Evolutionary conservation across 164 flowering plant species (phyloP), one percentile per base, ranked within the genome.

Genomic region (Dillenia turbinata): DNA sequence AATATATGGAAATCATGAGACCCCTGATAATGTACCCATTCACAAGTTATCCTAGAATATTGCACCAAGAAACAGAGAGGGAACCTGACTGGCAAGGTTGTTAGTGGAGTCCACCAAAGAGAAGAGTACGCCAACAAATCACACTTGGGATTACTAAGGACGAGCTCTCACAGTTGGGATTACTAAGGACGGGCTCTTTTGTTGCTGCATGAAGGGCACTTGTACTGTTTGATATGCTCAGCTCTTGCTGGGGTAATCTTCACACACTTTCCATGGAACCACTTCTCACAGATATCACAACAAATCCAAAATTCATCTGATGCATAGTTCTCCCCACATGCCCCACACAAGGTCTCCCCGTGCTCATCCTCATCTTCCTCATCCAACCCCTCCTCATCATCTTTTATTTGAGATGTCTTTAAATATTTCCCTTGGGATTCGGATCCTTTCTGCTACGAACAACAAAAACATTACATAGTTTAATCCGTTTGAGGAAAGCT

Each of bases 261-360:
- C 66, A 89, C 96, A 61, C 96, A 89, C 78, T 84, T 87, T 3
- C 91, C 92, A 75, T 89, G 96, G 78, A 89, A 89, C 96, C 96
- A 89, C 61, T 69, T 81, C 80, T 87, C 91, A 15, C 96, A 89
- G 15, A 89, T 60, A 71, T 89, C 96, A 56, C 96, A 89, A 71
- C 91, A 89, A 57, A 89, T 89, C 96, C 96, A 89, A 73, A 87
- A 87, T 60, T 89, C 93, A 60, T 85, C 90, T 2, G 87, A 67
- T 4, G 85, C 88, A 48, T 84, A 84, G 69, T 77, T 84, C 71
- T 85, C 89, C 7, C 90, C 90, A 49, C 96, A 89, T 7, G 93
- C 89, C 33, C 96, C 93, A 47, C 96, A 89, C 49, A 87, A 60
- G 3, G 91, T 87, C 44, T 87, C 93, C 12, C 88, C 90, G 54